Percentiles rank a stretch among this genome's conserved stretches.
Evolutionary conservation across 139 green algal species (phyloP).

Genomic region (Ulvella scutata): DNA sequence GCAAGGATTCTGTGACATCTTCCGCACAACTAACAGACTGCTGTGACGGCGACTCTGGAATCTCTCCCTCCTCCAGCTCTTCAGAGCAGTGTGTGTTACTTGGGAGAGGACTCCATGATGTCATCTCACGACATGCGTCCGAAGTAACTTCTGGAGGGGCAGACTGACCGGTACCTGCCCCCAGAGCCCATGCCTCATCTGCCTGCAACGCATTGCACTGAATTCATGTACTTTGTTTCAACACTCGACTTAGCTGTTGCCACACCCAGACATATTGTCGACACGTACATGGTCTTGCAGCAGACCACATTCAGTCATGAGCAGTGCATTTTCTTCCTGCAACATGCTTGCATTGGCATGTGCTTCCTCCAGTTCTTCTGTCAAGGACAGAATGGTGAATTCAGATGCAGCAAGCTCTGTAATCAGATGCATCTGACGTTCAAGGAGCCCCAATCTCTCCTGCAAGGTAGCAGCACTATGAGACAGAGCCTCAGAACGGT

Average conservation of each 20-base stretch:
- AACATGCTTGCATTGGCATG: background rate
- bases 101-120: too few relatives aligned
- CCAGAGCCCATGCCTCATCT: too few relatives aligned
- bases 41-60: too few relatives aligned
- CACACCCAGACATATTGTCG: background rate
- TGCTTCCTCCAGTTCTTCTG: background rate
- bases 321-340: background rate
- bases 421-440: conserved; percentile 1
- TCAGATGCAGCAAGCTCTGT: background rate
- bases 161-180: too few relatives aligned
- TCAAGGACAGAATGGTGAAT: background rate
- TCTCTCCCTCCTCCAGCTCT: too few relatives aligned
- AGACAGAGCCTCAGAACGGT: too few relatives aligned
- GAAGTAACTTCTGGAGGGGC: too few relatives aligned
- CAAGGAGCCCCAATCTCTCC: background rate
- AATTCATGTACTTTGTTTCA: background rate
- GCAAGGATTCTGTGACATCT: too few relatives aligned
- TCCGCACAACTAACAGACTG: too few relatives aligned
- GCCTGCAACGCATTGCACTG: background rate
- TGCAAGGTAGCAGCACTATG: too few relatives aligned
- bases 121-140: too few relatives aligned
- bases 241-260: background rate
- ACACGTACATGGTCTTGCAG: background rate
- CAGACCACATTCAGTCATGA: background rate
- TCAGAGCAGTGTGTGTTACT: too few relatives aligned